phyloP scores from a whole-genome alignment of 2,329 filamentous ascomycete genomes.

The Aspergillus awamori region DNA sequence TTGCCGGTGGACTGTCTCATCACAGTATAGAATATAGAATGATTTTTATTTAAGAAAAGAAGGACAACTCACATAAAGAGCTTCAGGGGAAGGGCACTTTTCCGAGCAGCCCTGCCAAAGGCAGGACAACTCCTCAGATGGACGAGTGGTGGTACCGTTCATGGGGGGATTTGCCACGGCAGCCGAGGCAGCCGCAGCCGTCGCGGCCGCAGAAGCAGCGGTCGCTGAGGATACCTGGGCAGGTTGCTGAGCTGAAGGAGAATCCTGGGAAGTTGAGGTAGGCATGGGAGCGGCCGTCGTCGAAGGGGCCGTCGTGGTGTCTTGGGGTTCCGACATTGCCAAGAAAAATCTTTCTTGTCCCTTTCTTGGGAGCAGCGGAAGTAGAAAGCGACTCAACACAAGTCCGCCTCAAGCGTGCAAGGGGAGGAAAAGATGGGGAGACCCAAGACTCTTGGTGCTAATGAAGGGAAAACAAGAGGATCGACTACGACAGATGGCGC shows the following conservation, averaged over 20 bases:
- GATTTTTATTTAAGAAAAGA: background rate
- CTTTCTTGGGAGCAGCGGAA: constrained; percentile 37
- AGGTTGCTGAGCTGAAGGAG: constrained; percentile 24
- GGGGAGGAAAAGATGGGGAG: constrained; percentile 2
- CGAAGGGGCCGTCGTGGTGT: constrained; percentile 31
- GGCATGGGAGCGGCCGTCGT: constrained; percentile 29
- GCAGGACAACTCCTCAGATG: constrained; percentile 51
- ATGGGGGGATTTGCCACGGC: constrained; percentile 35
- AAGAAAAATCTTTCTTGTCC: constrained; percentile 41
- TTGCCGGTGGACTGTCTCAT: background rate
- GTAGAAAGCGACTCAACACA: constrained; percentile 19
- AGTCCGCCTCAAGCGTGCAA: background rate
- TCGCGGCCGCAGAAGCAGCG: constrained; percentile 37
- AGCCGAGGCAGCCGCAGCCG: constrained; percentile 42
- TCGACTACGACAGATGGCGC: constrained; percentile 4
- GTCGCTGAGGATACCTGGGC: constrained; percentile 29
- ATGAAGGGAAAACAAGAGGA: constrained; percentile 1
- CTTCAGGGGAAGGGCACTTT: constrained; percentile 59
- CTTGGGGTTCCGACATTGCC: constrained; percentile 46
- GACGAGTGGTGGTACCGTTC: constrained; percentile 33
- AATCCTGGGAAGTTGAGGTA: constrained; percentile 29
- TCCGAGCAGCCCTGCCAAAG: constrained; percentile 67
- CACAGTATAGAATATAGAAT: background rate
- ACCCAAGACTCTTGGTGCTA: constrained; percentile 8
- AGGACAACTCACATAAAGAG: constrained; percentile 60